Evolutionary conservation across 1,139 yeast genomes (phyloP).

Genomic region (Candida dubliniensis): DNA sequence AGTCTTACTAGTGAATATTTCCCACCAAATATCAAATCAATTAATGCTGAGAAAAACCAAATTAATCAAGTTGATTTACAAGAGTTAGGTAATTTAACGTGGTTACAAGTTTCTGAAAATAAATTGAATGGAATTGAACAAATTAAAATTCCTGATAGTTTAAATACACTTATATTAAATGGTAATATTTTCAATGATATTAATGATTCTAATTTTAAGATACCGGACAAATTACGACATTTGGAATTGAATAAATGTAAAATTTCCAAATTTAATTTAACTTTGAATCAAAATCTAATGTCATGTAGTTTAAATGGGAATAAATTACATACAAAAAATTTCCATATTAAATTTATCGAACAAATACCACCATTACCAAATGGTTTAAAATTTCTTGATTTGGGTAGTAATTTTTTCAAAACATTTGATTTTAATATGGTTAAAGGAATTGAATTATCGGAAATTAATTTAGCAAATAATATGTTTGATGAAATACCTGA

Average conservation of each 20-base stretch:
- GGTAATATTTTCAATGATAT: slow-evolving; percentile 10
- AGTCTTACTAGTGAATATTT: slow-evolving; percentile 2
- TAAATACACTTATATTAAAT: slow-evolving; percentile 12
- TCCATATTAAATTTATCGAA: slow-evolving; percentile 5
- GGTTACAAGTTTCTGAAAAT: slow-evolving; percentile 13
- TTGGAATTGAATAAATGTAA: slow-evolving; percentile 15
- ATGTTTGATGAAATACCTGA: slow-evolving; percentile 20
- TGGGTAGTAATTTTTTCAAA: slow-evolving; percentile 14
- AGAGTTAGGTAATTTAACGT: slow-evolving; percentile 8
- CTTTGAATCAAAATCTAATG: slow-evolving; percentile 5
- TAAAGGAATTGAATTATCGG: slow-evolving; percentile 10
- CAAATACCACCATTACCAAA: slow-evolving; percentile 2
- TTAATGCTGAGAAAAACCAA: slow-evolving; percentile 12
- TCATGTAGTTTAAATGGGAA: slow-evolving; percentile 12
- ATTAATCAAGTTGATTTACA: slow-evolving; percentile 7
- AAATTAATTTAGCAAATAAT: slow-evolving; percentile 14
- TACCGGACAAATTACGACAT: slow-evolving; percentile 13
- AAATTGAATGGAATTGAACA: slow-evolving; percentile 6
- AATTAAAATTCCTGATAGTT: slow-evolving; percentile 9
- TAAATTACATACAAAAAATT: slow-evolving; percentile 10
- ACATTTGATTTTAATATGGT: slow-evolving; percentile 12
- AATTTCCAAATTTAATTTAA: slow-evolving; percentile 9
- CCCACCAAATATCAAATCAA: slow-evolving; percentile 11
- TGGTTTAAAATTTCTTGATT: slow-evolving; percentile 14
- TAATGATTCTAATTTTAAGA: slow-evolving; percentile 3